Evolutionary conservation across 2,329 filamentous ascomycete genomes (phyloP).

Genomic region (Cryphonectria radicalis): DNA sequence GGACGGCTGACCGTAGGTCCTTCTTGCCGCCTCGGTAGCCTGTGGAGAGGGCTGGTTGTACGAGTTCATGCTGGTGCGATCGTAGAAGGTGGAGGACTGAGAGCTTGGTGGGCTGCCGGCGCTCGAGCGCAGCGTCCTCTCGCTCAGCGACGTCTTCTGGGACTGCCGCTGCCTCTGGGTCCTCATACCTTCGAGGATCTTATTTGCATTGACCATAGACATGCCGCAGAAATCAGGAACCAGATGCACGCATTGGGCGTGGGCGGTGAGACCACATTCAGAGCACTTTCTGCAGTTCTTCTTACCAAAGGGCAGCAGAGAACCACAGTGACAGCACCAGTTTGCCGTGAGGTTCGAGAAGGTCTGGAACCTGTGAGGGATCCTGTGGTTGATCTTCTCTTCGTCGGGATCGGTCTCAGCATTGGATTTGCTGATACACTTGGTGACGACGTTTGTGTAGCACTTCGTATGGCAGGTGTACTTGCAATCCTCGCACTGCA

Average conservation of each 20-base stretch:
- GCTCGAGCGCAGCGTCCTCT: conserved; percentile 65
- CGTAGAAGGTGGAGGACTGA: conserved; percentile 34
- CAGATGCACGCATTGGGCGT: conserved; percentile 89
- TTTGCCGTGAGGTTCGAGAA: conserved; percentile 98
- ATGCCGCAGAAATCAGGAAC: conserved; percentile 99
- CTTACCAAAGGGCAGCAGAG: conserved; percentile 90
- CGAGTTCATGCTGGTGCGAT: conserved; percentile 27
- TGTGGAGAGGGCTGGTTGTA: conserved; percentile 48
- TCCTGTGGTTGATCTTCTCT: conserved; percentile 99
- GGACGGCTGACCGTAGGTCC: conserved; percentile 62
- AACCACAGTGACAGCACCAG: conserved; percentile 99
- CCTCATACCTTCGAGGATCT: conserved; percentile 86
- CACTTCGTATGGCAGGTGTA: conserved; percentile 99
- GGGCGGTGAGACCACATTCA: conserved; percentile 90
- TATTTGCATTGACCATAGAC: conserved; percentile 96
- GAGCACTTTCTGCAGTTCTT: conserved; percentile 93
- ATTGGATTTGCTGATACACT: conserved; percentile 99
- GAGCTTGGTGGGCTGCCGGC: conserved; percentile 50
- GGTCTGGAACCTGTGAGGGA: conserved; percentile 95
- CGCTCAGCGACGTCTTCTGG: conserved; percentile 62
- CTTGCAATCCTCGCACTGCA: conserved; percentile 99
- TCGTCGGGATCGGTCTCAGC: conserved; percentile 98
- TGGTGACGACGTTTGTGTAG: conserved; percentile 94
- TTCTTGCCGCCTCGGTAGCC: conserved; percentile 67
- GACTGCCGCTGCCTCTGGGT: conserved; percentile 70